Evolutionary conservation across 2,329 filamentous ascomycete species (phyloP), one percentile per base, ranked within the genome.

Genomic region (Paecilomyces fulvus): DNA sequence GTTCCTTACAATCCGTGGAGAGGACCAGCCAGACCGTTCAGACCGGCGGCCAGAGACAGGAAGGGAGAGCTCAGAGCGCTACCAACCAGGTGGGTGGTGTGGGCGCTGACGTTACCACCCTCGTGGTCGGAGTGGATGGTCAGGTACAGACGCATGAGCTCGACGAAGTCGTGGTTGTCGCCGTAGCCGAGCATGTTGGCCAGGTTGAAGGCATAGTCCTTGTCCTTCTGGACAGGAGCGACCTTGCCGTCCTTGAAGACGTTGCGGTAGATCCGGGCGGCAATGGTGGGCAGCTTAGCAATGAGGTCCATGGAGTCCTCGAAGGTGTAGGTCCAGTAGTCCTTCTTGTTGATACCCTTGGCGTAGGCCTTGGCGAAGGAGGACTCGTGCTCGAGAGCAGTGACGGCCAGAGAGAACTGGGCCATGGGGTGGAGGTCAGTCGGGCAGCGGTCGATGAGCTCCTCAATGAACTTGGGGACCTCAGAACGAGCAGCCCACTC

Each of bases 181-280:
- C 89, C 89, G 76, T 94, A 99, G 71, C 94, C 94, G 68, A 99
- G 90, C 86, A 96, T 91, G 86, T 97, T 97, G 79, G 94, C 92
- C 76, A 99, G 89, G 88, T 99, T 99, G 89, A 88, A 99, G 69
- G 87, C 84, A 83, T 96, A 99, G 76, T 99, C 94, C 89, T 97
- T 94, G 82, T 97, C 92, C 84, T 96, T 95, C 83, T 97, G 87
- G 75, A 96, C 85, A 56, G 91, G 76, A 59, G 90, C 89, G 66
- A 99, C 92, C 87, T 97, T 97, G 80, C 94, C 94, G 73, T 95
- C 94, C 87, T 97, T 96, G 90, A 95, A 99, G 76, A 97, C 88
- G 78, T 99, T 99, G 83, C 95, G 94, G 87, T 99, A 99, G 84
- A 99, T 99, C 81, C 91, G 90, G 63, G 94, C 83, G 63, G 94